Evolutionary conservation across 2,329 filamentous ascomycete genomes (phyloP).

Genomic region (Xylariales sp.): DNA sequence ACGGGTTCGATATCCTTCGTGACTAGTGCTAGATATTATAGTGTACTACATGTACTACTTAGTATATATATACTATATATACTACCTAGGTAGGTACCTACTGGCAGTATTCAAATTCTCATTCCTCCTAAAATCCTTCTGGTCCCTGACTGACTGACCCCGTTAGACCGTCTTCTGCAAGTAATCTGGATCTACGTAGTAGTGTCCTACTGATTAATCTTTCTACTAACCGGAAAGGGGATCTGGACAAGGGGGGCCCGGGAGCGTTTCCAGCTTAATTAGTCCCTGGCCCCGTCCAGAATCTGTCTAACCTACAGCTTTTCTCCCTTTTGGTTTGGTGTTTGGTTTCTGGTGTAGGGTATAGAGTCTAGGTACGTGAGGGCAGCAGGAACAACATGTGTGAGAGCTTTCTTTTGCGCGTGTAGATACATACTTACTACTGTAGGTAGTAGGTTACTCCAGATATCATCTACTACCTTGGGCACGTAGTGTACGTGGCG

Average conservation of each 20-base stretch:
- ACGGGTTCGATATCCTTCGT: neutral
- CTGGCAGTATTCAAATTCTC: constrained; percentile 17
- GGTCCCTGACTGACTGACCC: no score
- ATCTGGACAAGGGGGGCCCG: neutral
- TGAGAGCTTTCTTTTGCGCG: no score
- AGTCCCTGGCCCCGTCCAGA: neutral
- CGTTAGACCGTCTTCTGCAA: neutral
- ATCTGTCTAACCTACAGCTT: no score
- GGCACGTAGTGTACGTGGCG: neutral
- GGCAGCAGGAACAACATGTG: neutral
- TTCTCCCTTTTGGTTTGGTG: no score
- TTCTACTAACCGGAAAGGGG: constrained; percentile 12
- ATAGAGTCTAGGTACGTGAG: no score
- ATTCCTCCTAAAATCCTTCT: constrained; percentile 14
- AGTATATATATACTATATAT: no score
- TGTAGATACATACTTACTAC: no score
- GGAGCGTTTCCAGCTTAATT: constrained; percentile 11
- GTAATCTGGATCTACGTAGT: neutral
- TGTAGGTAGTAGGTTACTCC: no score
- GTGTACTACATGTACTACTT: neutral
- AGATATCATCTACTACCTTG: no score
- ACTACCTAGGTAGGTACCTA: no score
- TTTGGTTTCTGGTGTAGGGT: no score
- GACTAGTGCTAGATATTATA: neutral
- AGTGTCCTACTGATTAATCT: neutral